Evolutionary conservation across 805 yeast species (phyloP), one percentile per base, ranked within the genome.

Genomic region (Lipomyces mesembrius): DNA sequence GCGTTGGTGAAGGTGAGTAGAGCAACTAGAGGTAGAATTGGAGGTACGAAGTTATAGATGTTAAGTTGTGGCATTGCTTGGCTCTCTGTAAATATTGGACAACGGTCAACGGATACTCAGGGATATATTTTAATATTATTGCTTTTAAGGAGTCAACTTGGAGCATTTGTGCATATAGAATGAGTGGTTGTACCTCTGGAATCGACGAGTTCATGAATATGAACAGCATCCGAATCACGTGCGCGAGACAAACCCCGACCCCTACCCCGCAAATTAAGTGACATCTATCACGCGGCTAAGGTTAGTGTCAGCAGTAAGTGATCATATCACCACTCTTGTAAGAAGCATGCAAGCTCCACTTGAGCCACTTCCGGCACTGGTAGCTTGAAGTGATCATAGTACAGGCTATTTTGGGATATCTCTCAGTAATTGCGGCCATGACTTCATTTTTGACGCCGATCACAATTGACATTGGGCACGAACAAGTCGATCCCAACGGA

Each of bases 1-100:
- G 71, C 71, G 71, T 59, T 69, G 9, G 72, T 69, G 12, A 61
- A 43, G 9, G 61, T 69, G 20, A 68, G 71, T 58, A 57, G 68
- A 1, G 65, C 63, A 3, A 59, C 66, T 9, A 39, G 67, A 54
- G 55, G 54, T 22, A 52, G 55, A 51, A 62, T 51, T 51, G 49
- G 59, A 14, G 55, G 11, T 29, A 5, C 55, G 9, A 52, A 52
- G 55, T 6, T 52, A 29, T 52, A 52, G 55, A 25, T 52, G 17
- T 52, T 52, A 29, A 25, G 49, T 17, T 3, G 22, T 43, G 22
- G 20, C 49, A 17, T 43, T 17, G 20, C 22, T 43, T 17, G 20
- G 9, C 9, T n/a, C 8, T n/a, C 22, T 43, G 49, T 43, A 43
- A 7, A 43, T 43, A 43, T n/a, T 43, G 49, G 22, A 8, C 22